These are phyloP conservation scores for Hylodesmum podocarpum DNA, from an alignment of 306 rosid genomes.

Conservation along the genomic window DNA sequence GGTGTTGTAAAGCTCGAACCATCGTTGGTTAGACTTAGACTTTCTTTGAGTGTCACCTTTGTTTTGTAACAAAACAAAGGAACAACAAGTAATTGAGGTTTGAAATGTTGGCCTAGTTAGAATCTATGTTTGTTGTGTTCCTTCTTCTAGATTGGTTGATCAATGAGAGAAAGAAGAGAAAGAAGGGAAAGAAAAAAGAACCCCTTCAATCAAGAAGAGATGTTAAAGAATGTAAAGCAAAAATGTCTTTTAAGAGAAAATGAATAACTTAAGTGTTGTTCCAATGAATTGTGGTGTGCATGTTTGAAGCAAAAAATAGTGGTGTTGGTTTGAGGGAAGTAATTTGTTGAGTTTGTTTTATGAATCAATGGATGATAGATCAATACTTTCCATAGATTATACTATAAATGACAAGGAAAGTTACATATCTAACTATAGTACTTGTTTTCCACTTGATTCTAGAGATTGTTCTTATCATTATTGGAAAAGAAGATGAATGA, in stretches of 20 bases:
- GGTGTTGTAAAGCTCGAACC: constrained; percentile 61
- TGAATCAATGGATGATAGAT: constrained; percentile 48
- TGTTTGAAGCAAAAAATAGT: constrained; percentile 38
- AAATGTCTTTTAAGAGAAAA: background rate
- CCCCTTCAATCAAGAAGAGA: constrained; percentile 33
- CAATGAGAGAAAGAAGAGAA: constrained; percentile 15
- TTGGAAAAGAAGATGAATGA: constrained; percentile 15
- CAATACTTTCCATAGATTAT: constrained; percentile 8
- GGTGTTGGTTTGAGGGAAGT: background rate
- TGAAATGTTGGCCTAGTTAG: background rate
- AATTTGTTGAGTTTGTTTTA: constrained; percentile 32
- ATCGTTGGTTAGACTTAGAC: constrained; percentile 38
- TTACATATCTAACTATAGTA: constrained; percentile 33
- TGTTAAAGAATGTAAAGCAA: constrained; percentile 11
- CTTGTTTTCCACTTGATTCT: constrained; percentile 9
- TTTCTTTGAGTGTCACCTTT: constrained; percentile 20
- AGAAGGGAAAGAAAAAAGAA: constrained; percentile 2
- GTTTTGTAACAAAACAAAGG: constrained; percentile 28
- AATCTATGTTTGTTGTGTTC: constrained; percentile 17
- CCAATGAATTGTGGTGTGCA: constrained; percentile 33
- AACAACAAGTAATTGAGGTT: background rate
- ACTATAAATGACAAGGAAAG: constrained; percentile 29
- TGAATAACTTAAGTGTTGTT: background rate
- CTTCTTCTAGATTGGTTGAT: constrained; percentile 2
- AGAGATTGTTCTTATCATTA: background rate